A percentile compares a stretch with the other conserved stretches of the same genome.
These are phyloP conservation scores for Xylariales sp. DNA, from an alignment of 2,329 filamentous ascomycete species.

Conservation along the genomic window DNA sequence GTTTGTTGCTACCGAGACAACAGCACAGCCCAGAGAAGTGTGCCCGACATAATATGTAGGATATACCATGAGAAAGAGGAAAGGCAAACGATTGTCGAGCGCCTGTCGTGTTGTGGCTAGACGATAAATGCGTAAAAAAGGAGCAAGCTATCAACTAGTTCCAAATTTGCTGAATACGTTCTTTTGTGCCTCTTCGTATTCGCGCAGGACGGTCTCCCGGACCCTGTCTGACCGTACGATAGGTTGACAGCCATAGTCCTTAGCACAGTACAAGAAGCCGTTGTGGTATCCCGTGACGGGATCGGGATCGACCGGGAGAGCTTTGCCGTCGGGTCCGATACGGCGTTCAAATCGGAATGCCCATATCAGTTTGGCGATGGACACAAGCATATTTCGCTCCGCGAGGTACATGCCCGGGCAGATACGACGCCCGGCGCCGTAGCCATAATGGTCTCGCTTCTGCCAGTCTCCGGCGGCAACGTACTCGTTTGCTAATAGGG, in stretches of 20 bases:
- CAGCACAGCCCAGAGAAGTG: too few species aligned
- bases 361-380: constrained; percentile 51
- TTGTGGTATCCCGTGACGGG: constrained; percentile 36
- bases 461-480: constrained; percentile 46
- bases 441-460: constrained; percentile 58
- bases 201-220: constrained; percentile 24
- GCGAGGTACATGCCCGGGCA: constrained; percentile 62
- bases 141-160: too few species aligned
- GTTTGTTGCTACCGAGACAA: too few species aligned
- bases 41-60: too few species aligned
- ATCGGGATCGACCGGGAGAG: constrained; percentile 28
- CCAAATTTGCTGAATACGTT: constrained; percentile 65
- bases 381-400: constrained; percentile 47
- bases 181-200: constrained; percentile 28
- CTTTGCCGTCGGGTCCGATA: constrained; percentile 20
- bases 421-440: constrained; percentile 60
- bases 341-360: constrained; percentile 49
- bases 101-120: too few species aligned
- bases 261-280: constrained; percentile 32
- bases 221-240: constrained; percentile 26
- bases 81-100: too few species aligned
- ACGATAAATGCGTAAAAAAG: too few species aligned
- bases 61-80: too few species aligned
- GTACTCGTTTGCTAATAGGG: constrained; percentile 52
- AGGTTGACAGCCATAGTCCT: constrained; percentile 33